Evolutionary conservation across 2,329 filamentous ascomycete genomes (phyloP), one percentile per base, ranked within the genome.

Genomic region (Hymenoscyphus infarciens): DNA sequence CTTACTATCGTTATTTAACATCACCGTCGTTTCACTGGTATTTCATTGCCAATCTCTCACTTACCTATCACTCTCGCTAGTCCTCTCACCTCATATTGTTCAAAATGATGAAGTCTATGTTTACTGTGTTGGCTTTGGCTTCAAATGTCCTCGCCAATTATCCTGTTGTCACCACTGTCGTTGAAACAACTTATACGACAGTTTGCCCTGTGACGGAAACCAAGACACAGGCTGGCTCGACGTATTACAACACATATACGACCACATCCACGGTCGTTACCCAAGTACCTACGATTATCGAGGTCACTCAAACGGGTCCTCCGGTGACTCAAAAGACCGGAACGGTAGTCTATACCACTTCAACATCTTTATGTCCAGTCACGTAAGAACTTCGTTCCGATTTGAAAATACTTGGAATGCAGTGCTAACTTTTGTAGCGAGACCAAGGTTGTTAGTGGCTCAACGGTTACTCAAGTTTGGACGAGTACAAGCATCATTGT

Each of bases 1-100:
- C 74, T 80, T 77, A 77, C 74, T 80, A 78, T 73, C 76, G 77
- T 79, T 78, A 72, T 68, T 73, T 71, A 73, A 69, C 31, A 69
- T 67, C 62, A 63, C 68, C 68, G 61, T 66, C 71, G 45, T 63
- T 60, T 60, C 58, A 39, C 39, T 60, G 60, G 33, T 54, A 62
- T 54, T 35, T 61, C 33, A 62, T 63, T 63, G 59, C 62, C 35
- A 38, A 63, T 42, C 66, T 64, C 55, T 19, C 33, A 31, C 45
- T 38, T 54, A 27, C 16, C 55, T 54, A 57, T 25, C 10, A 39
- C 29, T 22, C 25, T 61, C 60, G 54, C 55, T 57, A 57, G 22
- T 38, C 19, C 42, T 57, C 53, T 63, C 33, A 31, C 61, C 45
- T 58, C 56, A 66, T 63, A 57, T 57, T 64, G 57, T 56, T 66